phyloP scores from a whole-genome alignment of 306 rosid species.

The Vicia villosa region DNA sequence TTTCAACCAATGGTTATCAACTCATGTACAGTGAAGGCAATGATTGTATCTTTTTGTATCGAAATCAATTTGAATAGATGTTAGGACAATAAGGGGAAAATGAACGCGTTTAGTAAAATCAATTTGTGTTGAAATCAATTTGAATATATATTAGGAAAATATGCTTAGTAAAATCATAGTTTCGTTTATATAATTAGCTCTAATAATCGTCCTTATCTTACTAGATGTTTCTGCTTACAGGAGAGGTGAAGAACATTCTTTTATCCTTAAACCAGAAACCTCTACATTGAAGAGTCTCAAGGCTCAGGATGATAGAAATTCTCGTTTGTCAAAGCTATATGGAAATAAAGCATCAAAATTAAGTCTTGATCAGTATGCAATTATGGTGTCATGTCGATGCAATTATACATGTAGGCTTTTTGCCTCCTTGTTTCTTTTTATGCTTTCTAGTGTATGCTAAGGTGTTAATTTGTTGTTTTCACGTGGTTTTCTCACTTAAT shows the following conservation, averaged over 20 bases:
- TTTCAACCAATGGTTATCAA: slow-evolving; percentile 17
- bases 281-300: slow-evolving; percentile 62
- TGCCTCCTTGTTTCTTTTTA: slow-evolving; percentile 15
- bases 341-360: slow-evolving; percentile 54
- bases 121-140: slow-evolving; percentile 10
- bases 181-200: slow-evolving; percentile 18
- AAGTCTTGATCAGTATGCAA: slow-evolving; percentile 69
- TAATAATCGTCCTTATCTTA: slow-evolving; percentile 34
- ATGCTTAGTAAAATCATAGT: neutral
- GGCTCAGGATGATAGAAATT: slow-evolving; percentile 55
- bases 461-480: slow-evolving; percentile 31
- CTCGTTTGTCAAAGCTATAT: slow-evolving; percentile 50
- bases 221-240: slow-evolving; percentile 54
- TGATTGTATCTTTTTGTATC: slow-evolving; percentile 17
- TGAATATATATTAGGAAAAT: slow-evolving; percentile 13
- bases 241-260: slow-evolving; percentile 96
- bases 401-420: slow-evolving; percentile 69
- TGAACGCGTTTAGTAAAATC: slow-evolving; percentile 2
- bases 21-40: neutral
- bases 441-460: slow-evolving; percentile 28
- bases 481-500: slow-evolving; percentile 26
- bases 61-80: slow-evolving; percentile 14
- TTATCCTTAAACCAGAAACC: slow-evolving; percentile 79
- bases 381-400: slow-evolving; percentile 94
- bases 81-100: slow-evolving; percentile 19